Evolutionary conservation across 2,329 filamentous ascomycete genomes (phyloP).

Genomic region (Phymatotrichopsis omnivora): DNA sequence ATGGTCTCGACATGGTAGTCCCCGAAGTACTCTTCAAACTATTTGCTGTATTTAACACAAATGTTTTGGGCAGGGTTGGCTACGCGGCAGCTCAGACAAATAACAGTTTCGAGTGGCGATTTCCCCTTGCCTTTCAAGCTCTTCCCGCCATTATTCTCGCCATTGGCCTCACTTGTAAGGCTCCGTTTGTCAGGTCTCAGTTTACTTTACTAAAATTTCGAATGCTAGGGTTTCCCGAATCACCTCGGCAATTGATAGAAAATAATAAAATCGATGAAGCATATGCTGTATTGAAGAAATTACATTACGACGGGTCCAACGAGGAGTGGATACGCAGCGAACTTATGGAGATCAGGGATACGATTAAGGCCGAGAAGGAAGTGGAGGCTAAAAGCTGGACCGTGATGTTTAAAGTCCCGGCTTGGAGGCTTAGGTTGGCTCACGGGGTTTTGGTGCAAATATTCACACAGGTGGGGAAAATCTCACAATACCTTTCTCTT

Average conservation of each 20-base stretch:
- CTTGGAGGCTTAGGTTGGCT: slow-evolving; percentile 52
- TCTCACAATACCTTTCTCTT: no score
- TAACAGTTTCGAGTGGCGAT: slow-evolving; percentile 36
- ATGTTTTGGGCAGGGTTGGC: slow-evolving; percentile 20
- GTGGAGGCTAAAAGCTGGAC: slow-evolving; percentile 45
- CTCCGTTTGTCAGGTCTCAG: background rate
- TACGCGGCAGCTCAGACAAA: slow-evolving; percentile 30
- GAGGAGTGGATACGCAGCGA: slow-evolving; percentile 51
- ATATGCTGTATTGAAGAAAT: slow-evolving; percentile 41
- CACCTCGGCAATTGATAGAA: slow-evolving; percentile 36
- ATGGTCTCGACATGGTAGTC: slow-evolving; percentile 42
- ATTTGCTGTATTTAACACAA: slow-evolving; percentile 33
- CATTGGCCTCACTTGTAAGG: slow-evolving; percentile 36
- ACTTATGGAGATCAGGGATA: slow-evolving; percentile 50
- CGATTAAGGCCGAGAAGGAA: slow-evolving; percentile 50
- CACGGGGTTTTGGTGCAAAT: slow-evolving; percentile 54
- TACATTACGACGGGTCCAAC: slow-evolving; percentile 46
- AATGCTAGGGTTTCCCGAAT: slow-evolving; percentile 29
- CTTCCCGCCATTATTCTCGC: slow-evolving; percentile 39
- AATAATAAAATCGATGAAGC: slow-evolving; percentile 43
- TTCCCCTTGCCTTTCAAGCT: slow-evolving; percentile 41
- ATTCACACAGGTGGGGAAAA: slow-evolving; percentile 55
- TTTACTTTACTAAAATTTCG: no score
- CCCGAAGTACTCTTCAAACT: slow-evolving; percentile 35
- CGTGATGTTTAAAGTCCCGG: slow-evolving; percentile 48